A percentile compares a stretch with the other conserved stretches of the same genome.
phyloP scores from a whole-genome alignment of 2,329 filamentous ascomycete genomes.

The Pestalotiopsis sp. region DNA sequence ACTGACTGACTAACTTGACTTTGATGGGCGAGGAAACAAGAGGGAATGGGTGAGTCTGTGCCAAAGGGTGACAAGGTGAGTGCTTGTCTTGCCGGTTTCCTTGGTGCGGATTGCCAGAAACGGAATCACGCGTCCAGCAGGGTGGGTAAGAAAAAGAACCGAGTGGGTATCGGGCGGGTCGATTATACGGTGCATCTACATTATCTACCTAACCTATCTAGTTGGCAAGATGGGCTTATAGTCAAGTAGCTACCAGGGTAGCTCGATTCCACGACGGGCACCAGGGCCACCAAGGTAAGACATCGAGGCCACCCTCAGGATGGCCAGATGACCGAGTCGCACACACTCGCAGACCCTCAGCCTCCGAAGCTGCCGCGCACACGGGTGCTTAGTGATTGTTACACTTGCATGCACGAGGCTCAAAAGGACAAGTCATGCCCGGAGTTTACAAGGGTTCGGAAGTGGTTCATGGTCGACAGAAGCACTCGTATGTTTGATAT shows the following conservation, averaged over 20 bases:
- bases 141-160: constrained; percentile 9
- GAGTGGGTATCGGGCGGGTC: neutral
- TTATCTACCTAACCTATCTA: neutral
- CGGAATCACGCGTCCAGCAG: constrained; percentile 12
- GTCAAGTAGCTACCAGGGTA: neutral
- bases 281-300: constrained; percentile 10
- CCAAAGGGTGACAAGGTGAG: constrained; percentile 1
- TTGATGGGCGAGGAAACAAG: constrained; percentile 6
- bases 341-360: neutral
- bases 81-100: neutral
- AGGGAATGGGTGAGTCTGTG: neutral
- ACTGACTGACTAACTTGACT: neutral
- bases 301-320: constrained; percentile 11
- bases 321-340: constrained; percentile 5
- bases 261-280: neutral
- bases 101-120: neutral
- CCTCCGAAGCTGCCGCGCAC: constrained; percentile 12
- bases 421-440: constrained; percentile 9
- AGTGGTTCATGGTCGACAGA: neutral
- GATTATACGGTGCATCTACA: neutral
- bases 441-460: neutral
- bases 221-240: neutral
- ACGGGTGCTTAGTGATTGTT: constrained; percentile 2
- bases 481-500: neutral
- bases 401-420: constrained; percentile 12